These are phyloP conservation scores for Sclerotinia borealis DNA, from an alignment of 2,329 filamentous ascomycete species.

Conservation along the genomic window DNA sequence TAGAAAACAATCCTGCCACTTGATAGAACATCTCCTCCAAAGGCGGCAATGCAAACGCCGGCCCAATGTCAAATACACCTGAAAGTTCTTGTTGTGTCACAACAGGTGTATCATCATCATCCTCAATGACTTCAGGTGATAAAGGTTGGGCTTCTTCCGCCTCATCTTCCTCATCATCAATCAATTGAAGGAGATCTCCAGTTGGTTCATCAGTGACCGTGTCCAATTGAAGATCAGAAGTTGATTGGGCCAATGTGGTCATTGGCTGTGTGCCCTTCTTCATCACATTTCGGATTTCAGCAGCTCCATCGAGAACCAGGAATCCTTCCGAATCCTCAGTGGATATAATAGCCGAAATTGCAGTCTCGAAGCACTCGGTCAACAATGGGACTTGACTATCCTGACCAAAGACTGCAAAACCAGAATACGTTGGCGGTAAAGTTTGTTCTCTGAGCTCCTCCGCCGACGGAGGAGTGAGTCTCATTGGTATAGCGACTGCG, in stretches of 20 bases:
- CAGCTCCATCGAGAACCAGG: slow-evolving; percentile 67
- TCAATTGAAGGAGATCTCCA: slow-evolving; percentile 17
- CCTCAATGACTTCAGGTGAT: slow-evolving; percentile 37
- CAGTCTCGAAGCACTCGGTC: slow-evolving; percentile 48
- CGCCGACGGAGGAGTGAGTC: slow-evolving; percentile 6
- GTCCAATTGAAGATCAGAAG: slow-evolving; percentile 40
- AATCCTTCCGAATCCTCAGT: slow-evolving; percentile 63
- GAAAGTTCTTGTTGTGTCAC: slow-evolving; percentile 63
- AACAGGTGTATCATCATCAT: slow-evolving; percentile 51
- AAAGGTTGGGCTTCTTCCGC: slow-evolving; percentile 24
- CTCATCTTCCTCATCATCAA: slow-evolving; percentile 32
- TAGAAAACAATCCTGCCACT: slow-evolving; percentile 58
- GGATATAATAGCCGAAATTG: slow-evolving; percentile 62
- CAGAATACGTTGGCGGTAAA: slow-evolving; percentile 41
- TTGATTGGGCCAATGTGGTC: slow-evolving; percentile 47
- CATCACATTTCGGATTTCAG: slow-evolving; percentile 60
- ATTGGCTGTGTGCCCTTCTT: slow-evolving; percentile 52
- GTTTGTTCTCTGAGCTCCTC: slow-evolving; percentile 19
- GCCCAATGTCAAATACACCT: slow-evolving; percentile 63
- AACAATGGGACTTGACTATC: slow-evolving; percentile 53
- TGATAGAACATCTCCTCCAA: slow-evolving; percentile 72
- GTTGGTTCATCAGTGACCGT: slow-evolving; percentile 27
- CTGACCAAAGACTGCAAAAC: slow-evolving; percentile 61
- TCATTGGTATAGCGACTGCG: slow-evolving; percentile 49
- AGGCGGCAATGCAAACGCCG: slow-evolving; percentile 62